Base-by-base conservation (phyloP, 352 stramenopile genomes). In the Pythium brachiatum region DNA sequence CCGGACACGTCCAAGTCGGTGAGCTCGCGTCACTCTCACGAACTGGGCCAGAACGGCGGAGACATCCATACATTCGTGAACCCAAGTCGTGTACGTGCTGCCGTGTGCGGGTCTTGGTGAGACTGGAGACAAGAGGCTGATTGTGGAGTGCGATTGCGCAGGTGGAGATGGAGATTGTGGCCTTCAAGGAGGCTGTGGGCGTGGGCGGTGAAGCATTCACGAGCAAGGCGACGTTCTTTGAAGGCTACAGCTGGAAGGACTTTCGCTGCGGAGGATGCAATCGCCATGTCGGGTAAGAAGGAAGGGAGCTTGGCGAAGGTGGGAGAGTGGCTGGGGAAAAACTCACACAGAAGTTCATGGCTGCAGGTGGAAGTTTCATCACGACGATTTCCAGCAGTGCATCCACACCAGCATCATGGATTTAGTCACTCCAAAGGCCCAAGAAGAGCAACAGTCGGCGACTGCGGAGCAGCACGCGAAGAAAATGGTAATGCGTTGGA, bases 11-110 rank as follows among this genome's bases (percentile, higher is more conserved):
- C 78, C 34, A 95, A 93, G 60, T 66, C 82, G 15, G 76, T 93
- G n/a, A 76, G 62, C 43, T 67, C 50, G 9, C 68, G 52, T 74
- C 73, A 60, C 71, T 76, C 44, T 53, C 56, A 66, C 16, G 61
- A 85, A 0, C 55, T 95, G 11, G 82, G 83, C 31, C 55, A 79
- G 25, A 25, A 76, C 23, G 83, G 83, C 26, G 70, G 70, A 7
- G 71, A 90, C 56, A 58, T 95, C 34, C 87, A 88, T 70, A 92
- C 81, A 32, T 94, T 92, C 53, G 81, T 89, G 60, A 89, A 92
- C 59, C 78, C 80, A 2, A 90, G 73, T 56, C 74, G 78, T 47
- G 84, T 93, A 58, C 15, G 80, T 69, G 31, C 7, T 44, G 52
- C 47, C 47, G 1, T 36, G 43, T 23, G 36, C 20, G 29, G 32